phyloP scores from a whole-genome alignment of 2,329 filamentous ascomycete species.

The Sordariomycetes sp. region DNA sequence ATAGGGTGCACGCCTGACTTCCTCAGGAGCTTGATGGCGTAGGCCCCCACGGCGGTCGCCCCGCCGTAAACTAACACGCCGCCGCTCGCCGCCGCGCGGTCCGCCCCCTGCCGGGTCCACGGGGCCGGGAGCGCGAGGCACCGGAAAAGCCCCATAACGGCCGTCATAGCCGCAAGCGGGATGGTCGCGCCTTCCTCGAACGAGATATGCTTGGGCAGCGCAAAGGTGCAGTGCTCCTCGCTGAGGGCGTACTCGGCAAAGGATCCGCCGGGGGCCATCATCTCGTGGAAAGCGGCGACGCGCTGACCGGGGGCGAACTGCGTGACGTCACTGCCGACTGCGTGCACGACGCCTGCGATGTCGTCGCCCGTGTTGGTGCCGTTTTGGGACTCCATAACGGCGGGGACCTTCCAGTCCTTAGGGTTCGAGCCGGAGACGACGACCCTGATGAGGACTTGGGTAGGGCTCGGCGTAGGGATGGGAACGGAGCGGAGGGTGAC shows the following conservation, averaged over 20 bases:
- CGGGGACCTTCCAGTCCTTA: constrained; percentile 13
- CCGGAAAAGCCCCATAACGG: constrained; percentile 34
- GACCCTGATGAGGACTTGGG: constrained; percentile 11
- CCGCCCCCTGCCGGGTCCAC: constrained; percentile 21
- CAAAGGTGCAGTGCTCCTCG: constrained; percentile 41
- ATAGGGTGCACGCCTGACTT: constrained; percentile 41
- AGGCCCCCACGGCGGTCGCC: constrained; percentile 39
- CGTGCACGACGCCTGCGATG: constrained; percentile 11
- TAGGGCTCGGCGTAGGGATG: constrained; percentile 8
- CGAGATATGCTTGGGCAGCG: constrained; percentile 29
- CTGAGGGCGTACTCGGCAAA: constrained; percentile 50
- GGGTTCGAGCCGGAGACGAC: constrained; percentile 11
- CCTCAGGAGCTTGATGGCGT: constrained; percentile 39
- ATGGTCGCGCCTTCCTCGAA: constrained; percentile 46
- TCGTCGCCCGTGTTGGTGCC: constrained; percentile 12
- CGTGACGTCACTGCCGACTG: constrained; percentile 8
- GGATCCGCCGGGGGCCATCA: constrained; percentile 33
- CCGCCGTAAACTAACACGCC: constrained; percentile 33
- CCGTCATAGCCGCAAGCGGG: constrained; percentile 40
- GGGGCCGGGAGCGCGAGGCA: constrained; percentile 32
- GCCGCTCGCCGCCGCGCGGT: background rate
- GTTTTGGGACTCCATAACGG: background rate
- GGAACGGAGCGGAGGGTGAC: background rate
- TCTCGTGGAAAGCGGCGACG: constrained; percentile 35
- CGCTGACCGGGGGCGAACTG: constrained; percentile 23